Conservation (phyloP, 768 basidiomycete species). For the Lanmaoa pseudosensibilis region DNA sequence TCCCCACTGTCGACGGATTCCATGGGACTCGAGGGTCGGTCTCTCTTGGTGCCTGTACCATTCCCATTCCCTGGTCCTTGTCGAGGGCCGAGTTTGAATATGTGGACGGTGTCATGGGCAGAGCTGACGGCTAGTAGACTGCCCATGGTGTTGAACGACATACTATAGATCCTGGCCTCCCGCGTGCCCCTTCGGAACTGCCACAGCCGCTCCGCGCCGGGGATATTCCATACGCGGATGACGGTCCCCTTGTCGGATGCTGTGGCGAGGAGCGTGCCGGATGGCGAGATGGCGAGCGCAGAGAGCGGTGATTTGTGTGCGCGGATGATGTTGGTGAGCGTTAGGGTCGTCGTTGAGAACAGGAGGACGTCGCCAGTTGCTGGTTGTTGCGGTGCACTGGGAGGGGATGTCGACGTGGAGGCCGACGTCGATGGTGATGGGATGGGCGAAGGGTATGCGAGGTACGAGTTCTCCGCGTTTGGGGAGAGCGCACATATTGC, state of each 20-base stretch:
- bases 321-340: constrained; percentile 93
- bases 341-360: constrained; percentile 90
- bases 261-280: constrained; percentile 89
- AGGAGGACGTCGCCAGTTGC: constrained; percentile 84
- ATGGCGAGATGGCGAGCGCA: constrained; percentile 78
- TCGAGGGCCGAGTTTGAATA: constrained; percentile 78
- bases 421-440: constrained; percentile 73
- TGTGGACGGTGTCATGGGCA: constrained; percentile 94
- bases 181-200: constrained; percentile 93
- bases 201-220: constrained; percentile 89
- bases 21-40: constrained; percentile 53
- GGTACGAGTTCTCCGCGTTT: constrained; percentile 87
- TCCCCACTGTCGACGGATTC: constrained; percentile 66
- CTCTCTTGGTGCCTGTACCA: constrained; percentile 21
- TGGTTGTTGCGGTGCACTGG: constrained; percentile 43
- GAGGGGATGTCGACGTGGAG: constrained; percentile 38
- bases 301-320: constrained; percentile 96
- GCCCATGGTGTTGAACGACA: constrained; percentile 81
- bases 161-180: constrained; percentile 80
- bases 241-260: constrained; percentile 95
- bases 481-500: constrained; percentile 95
- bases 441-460: constrained; percentile 94
- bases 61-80: constrained; percentile 14
- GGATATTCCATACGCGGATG: constrained; percentile 91
- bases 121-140: constrained; percentile 87